Percentiles rank a stretch among this genome's conserved stretches.
These are phyloP conservation scores for Achlya hypogyna DNA, from an alignment of 352 stramenopile genomes.

Conservation along the genomic window DNA sequence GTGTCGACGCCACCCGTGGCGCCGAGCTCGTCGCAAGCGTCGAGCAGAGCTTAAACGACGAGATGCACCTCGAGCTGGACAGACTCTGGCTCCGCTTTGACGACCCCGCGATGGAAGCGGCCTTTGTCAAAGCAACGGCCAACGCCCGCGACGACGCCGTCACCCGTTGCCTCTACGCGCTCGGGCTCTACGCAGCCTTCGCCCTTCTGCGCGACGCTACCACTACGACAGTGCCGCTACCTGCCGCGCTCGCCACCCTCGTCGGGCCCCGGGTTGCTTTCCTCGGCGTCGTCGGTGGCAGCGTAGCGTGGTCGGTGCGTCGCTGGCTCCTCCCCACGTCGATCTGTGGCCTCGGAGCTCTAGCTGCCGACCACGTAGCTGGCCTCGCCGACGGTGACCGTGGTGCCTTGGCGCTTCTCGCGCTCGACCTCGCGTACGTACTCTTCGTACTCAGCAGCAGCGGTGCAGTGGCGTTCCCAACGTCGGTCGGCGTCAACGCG, in stretches of 20 bases:
- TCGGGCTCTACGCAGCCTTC: slow-evolving; percentile 54
- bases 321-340: not conserved
- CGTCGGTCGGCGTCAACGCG: slow-evolving; percentile 1
- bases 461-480: not conserved
- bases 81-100: slow-evolving; percentile 51
- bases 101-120: slow-evolving; percentile 61
- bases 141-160: slow-evolving; percentile 52
- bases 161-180: slow-evolving; percentile 40
- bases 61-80: slow-evolving; percentile 62
- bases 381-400: not conserved
- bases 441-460: slow-evolving; percentile 9
- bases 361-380: not conserved
- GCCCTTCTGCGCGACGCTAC: slow-evolving; percentile 51
- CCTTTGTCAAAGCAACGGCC: slow-evolving; percentile 58
- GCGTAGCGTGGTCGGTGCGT: not conserved
- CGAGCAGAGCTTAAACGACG: slow-evolving; percentile 33
- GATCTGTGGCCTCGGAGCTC: not conserved
- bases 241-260: too few relatives aligned
- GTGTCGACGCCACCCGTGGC: not conserved
- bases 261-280: not conserved
- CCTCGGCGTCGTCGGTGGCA: not conserved
- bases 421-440: slow-evolving; percentile 38
- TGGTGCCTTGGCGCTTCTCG: slow-evolving; percentile 20
- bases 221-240: too few relatives aligned
- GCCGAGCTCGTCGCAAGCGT: not conserved